Evolutionary conservation across 2,329 filamentous ascomycete species (phyloP).

Genomic region (Chaetomiaceae sp.): DNA sequence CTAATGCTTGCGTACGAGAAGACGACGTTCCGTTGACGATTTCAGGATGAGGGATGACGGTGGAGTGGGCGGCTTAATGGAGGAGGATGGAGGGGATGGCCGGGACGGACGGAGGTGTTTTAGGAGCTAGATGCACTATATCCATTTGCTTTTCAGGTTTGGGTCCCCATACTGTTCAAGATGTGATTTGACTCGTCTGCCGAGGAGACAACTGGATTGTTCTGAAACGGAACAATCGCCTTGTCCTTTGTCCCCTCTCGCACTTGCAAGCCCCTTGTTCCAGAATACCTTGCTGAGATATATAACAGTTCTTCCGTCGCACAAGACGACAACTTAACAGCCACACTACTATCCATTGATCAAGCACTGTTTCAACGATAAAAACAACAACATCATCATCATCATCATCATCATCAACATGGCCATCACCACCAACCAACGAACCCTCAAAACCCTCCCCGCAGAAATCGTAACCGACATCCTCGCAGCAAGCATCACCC

Average conservation of each 20-base stretch:
- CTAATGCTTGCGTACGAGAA: slow-evolving; percentile 19
- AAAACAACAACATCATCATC: not conserved
- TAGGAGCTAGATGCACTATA: slow-evolving; percentile 14
- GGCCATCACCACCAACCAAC: not conserved
- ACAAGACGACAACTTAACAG: not conserved
- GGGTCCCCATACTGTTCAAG: not conserved
- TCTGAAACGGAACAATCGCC: not conserved
- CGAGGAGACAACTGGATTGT: not conserved
- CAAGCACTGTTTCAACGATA: too few relatives aligned
- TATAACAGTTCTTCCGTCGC: not conserved
- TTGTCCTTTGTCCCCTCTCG: not conserved
- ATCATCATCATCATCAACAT: not conserved
- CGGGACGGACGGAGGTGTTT: not conserved
- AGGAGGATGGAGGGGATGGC: not conserved
- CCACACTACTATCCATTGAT: not conserved
- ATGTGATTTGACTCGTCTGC: not conserved
- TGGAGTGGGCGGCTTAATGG: slow-evolving; percentile 6
- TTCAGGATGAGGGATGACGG: slow-evolving; percentile 16
- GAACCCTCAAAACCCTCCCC: not conserved
- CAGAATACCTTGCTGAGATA: not conserved
- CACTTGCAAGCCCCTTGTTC: not conserved
- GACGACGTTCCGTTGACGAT: slow-evolving; percentile 22
- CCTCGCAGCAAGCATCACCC: not conserved
- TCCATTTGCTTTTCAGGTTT: slow-evolving; percentile 17
- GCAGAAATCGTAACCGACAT: slow-evolving; percentile 11